Percentiles rank a stretch among this genome's conserved stretches.
phyloP scores from a whole-genome alignment of 768 basidiomycete species.

The Kwoniella heveanensis region DNA sequence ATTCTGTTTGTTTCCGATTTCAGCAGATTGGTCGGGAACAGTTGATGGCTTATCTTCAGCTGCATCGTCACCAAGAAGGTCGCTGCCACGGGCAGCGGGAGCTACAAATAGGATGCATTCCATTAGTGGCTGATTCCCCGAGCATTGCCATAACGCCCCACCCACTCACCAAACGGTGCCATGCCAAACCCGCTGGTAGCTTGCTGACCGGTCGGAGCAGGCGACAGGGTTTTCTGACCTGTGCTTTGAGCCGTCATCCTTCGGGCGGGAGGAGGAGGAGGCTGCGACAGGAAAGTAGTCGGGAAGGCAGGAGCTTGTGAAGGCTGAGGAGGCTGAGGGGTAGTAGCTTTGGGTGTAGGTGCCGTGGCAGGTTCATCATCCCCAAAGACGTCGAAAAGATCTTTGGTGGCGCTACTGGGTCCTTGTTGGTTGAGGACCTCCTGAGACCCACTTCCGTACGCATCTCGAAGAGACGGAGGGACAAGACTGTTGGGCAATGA shows the following conservation, averaged over 20 bases:
- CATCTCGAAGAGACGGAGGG: slow-evolving; percentile 74
- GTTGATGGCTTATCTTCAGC: slow-evolving; percentile 23
- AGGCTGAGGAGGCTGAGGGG: slow-evolving; percentile 17
- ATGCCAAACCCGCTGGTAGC: slow-evolving; percentile 36
- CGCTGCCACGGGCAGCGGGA: slow-evolving; percentile 25
- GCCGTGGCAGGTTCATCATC: slow-evolving; percentile 37
- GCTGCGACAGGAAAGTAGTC: slow-evolving; percentile 32
- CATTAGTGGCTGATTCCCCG: background rate
- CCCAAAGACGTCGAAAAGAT: slow-evolving; percentile 56
- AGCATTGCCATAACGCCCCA: too few relatives aligned
- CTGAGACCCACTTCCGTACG: slow-evolving; percentile 46
- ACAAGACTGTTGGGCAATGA: slow-evolving; percentile 72
- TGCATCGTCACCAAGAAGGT: slow-evolving; percentile 53
- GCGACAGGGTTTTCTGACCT: slow-evolving; percentile 57
- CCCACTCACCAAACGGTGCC: slow-evolving; percentile 38
- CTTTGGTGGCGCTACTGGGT: slow-evolving; percentile 50
- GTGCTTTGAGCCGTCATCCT: slow-evolving; percentile 29
- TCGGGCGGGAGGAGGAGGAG: slow-evolving; percentile 21
- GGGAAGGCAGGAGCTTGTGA: slow-evolving; percentile 5
- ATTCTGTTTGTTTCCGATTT: slow-evolving; percentile 84
- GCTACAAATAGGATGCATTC: background rate
- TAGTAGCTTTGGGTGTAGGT: slow-evolving; percentile 18
- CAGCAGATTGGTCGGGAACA: slow-evolving; percentile 68
- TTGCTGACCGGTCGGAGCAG: slow-evolving; percentile 41
- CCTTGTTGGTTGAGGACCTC: slow-evolving; percentile 46